These are phyloP conservation scores for Botrytis elliptica DNA, from an alignment of 2,329 filamentous ascomycete species.

Conservation along the genomic window DNA sequence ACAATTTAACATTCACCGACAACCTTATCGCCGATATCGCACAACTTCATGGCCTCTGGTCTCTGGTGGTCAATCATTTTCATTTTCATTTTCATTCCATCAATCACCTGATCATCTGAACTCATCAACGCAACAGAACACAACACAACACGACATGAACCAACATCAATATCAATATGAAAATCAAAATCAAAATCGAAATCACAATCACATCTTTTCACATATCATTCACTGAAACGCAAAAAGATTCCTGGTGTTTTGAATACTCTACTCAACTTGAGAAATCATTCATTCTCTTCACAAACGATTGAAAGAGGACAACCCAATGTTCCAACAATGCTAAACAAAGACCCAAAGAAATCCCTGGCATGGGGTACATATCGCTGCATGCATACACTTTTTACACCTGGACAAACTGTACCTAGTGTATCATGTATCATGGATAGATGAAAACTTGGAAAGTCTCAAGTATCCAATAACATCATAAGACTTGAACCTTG, in stretches of 20 bases:
- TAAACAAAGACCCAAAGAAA: not conserved
- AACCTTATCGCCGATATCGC: not conserved
- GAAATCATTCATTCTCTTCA: not conserved
- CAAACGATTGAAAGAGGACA: not conserved
- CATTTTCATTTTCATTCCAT: not conserved
- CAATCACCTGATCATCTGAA: not conserved
- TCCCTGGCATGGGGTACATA: constrained; percentile 9
- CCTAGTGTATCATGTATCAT: not conserved
- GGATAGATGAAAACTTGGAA: not conserved
- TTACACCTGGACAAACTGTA: not conserved
- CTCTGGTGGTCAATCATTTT: not conserved
- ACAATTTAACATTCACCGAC: not conserved
- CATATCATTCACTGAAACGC: fast-evolving
- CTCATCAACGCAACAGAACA: not conserved
- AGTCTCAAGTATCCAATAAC: not conserved
- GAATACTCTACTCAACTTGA: not conserved
- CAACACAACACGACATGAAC: not conserved
- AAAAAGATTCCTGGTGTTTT: fast-evolving
- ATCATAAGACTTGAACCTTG: not conserved
- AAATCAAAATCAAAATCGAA: not conserved
- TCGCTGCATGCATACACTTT: constrained; percentile 2
- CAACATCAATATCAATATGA: not conserved
- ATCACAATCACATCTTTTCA: not conserved
- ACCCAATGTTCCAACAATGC: not conserved
- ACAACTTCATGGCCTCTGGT: not conserved